Base-by-base conservation (phyloP, 495 filamentous ascomycete species). In the Annulohypoxylon moriforme region DNA sequence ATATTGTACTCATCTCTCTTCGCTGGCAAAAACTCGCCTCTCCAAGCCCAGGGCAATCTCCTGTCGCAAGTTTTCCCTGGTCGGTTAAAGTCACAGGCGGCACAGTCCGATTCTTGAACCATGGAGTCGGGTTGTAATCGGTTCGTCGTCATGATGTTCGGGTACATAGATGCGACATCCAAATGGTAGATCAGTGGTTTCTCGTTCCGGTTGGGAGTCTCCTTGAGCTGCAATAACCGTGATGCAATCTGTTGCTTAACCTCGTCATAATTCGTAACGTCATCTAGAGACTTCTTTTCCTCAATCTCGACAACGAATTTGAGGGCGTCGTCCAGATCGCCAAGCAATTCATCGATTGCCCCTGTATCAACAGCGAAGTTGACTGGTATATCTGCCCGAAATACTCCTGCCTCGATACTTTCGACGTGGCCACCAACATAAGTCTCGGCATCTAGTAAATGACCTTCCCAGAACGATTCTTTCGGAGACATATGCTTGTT, bases 141-240 rank as follows among this genome's bases (percentile, higher is more conserved):
- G 76, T 99, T 99, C 9, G 96, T 99, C 3, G 96, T 98, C 96
- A 99, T 99, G 80, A 99, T 99, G 77, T 99, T 99, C 16, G 96
- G 96, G 79, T 99, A 99, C 96, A 99, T 99, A 58, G 96, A 97
- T 14, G 96, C 96, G 50, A 99, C 96, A 73, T 99, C 96, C 77
- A 99, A 84, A 84, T 99, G 96, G 79, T 99, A 99, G 60, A 99
- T 99, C 34, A 93, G 90, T 1, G 96, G 96, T 25, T 89, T 85
- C 76, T 99, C 96, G 64, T 85, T 86, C 58, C 96, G 84, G 66
- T 92, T 91, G 0, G 96, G 94, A 0, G 91, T 93, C 38, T 88
- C 83, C 78, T 93, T 97, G 33, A 99, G 84, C 70, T 89, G 85
- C 11, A 88, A 81, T 38, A 99, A 81, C 57, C 86, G 89, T 53